Base-by-base conservation (phyloP, 2,329 filamentous ascomycete species). In the Sphaerostilbella broomeana region DNA sequence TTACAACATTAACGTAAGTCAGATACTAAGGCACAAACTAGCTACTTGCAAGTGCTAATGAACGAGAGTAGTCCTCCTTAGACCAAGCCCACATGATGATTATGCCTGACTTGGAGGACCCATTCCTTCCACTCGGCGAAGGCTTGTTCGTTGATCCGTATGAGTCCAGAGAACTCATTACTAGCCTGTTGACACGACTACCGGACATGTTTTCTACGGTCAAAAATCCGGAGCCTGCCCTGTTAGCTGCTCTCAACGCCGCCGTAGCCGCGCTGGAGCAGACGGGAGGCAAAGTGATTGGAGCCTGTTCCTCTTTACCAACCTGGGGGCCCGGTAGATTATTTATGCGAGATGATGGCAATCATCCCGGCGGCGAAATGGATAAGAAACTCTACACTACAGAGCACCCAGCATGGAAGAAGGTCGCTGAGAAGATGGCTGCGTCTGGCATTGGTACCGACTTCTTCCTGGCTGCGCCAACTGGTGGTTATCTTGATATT, bases 31-130 rank as follows among this genome's bases (percentile, higher is more conserved):
- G 6, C 3, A 25, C 5, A 5, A 26, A 12, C 20, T 8, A 16
- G 8, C 7, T 11, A 20, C 20, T 31, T 24, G 4, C 4, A 5
- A 18, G 5, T 25, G 31, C 32, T 36, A 25, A 44, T 13, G 10
- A n/a, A 17, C 28, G 19, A 21, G 22, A 27, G 6, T 13, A 86
- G 81, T 64, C 87, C 25, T 74, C 74, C 27, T 69, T 95, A 28
- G 83, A 92, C 40, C 81, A 88, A 63, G 87, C 92, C 8, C 92
- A 98, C 58, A 95, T 98, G 87, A 79, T 98, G 70, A 89, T 98
- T 35, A 95, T 98, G 86, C 86, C 92, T 4, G 92, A 98, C 57
- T 75, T 98, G 34, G 89, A 97, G 54, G 92, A 98, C 50, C 92
- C 92, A 0, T 98, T 98, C 59, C 80, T 97, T 12, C 89, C 92